Evolutionary conservation across 78 protist species (phyloP), one percentile per base, ranked within the genome.

Genomic region (Chrysochromulina tobinii): DNA sequence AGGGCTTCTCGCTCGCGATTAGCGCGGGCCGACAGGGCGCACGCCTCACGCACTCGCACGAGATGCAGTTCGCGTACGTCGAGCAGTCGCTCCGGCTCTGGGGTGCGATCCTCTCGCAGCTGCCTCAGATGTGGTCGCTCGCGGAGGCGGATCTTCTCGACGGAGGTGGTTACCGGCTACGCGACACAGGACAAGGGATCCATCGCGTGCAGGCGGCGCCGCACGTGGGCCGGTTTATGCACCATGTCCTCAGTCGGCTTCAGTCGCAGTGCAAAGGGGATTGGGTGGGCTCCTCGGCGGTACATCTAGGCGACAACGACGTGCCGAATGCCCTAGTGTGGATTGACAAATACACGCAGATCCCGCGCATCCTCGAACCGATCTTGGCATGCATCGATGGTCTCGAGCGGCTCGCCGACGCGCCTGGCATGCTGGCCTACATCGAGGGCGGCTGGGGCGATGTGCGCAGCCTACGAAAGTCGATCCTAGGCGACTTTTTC

Each of bases 261-360:
- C 97, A 97, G 91, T 1, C 75, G 61, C 67, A 81, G 77, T 81
- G 94, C 27, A 95, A 95, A 25, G 95, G 92, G 18, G 55, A 58
- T 38, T 98, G 99, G 99, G 95, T 97, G 14, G 99, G 99, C 18
- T 93, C 96, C 0, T 38, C 92, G 1, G 98, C 94, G 3, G 81
- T 97, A 17, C 99, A 97, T 88, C 81, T 97, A 21, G 98, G 99
- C 53, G 99, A 98, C 75, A 90, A 90, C 72, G 94, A 97, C 58
- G 98, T 98, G 58, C 99, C 99, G 20, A 97, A 97, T 57, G 98
- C 98, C 18, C 94, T 98, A 55, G 59, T 91, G 38, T 97, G 97
- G 92, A 97, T 98, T 67, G 98, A 97, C 89, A 98, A 98, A 90
- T 97, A 97, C 92, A 95, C 97, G 38, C 97, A 75, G 58, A 14